phyloP scores from a whole-genome alignment of 192 early-diverging fungal genomes.

The Coemansia sp. region DNA sequence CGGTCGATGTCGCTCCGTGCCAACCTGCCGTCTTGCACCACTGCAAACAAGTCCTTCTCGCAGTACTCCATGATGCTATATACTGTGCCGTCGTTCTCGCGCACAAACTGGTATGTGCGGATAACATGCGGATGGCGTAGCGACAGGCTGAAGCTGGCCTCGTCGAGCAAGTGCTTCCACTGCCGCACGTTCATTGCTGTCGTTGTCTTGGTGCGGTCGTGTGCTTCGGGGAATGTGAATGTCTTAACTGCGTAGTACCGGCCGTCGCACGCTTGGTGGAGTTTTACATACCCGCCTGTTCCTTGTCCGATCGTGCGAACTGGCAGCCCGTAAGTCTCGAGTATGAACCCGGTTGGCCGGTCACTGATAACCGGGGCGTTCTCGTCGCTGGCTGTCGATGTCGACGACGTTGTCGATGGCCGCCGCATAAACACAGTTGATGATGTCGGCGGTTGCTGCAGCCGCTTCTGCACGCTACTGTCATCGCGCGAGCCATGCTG shows the following conservation, averaged over 20 bases:
- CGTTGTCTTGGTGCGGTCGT: slow-evolving; percentile 37
- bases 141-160: slow-evolving; percentile 54
- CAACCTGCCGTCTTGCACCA: slow-evolving; percentile 75
- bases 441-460: slow-evolving; percentile 40
- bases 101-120: slow-evolving; percentile 71
- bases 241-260: slow-evolving; percentile 54
- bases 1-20: slow-evolving; percentile 73
- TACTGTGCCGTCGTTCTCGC: slow-evolving; percentile 60
- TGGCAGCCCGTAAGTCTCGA: slow-evolving; percentile 48
- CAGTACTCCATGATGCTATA: slow-evolving; percentile 91
- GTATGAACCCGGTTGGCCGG: slow-evolving; percentile 48
- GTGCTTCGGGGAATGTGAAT: slow-evolving; percentile 43
- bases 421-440: slow-evolving; percentile 50
- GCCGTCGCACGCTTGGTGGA: slow-evolving; percentile 54
- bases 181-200: slow-evolving; percentile 46
- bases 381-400: slow-evolving; percentile 48
- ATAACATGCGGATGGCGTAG: slow-evolving; percentile 77
- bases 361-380: slow-evolving; percentile 53
- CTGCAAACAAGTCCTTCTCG: slow-evolving; percentile 79
- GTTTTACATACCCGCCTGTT: slow-evolving; percentile 54
- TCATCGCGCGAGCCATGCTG: slow-evolving; percentile 14
- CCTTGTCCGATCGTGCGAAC: slow-evolving; percentile 53
- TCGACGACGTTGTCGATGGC: slow-evolving; percentile 46
- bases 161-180: slow-evolving; percentile 53
- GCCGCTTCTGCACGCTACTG: slow-evolving; percentile 29